Evolutionary conservation across 2,329 filamentous ascomycete genomes (phyloP), one percentile per base, ranked within the genome.

Genomic region (Aspergillus viridinutans): DNA sequence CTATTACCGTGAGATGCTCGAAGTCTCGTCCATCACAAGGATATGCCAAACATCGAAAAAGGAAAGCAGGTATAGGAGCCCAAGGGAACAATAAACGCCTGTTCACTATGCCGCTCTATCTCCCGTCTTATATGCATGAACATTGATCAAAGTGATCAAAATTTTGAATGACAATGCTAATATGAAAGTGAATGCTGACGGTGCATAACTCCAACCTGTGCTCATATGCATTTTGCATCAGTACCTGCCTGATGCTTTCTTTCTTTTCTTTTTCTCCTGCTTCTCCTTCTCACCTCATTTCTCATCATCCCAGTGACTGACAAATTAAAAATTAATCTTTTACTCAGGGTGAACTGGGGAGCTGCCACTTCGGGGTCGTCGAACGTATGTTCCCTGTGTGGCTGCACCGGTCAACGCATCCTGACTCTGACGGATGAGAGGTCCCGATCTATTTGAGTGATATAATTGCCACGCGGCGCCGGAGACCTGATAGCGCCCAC

Each of bases 361-460:
- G 52, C 70, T 72, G 4, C 70, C 70, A 56, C 71, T 72, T 23
- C 71, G 64, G 8, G 62, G 53, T 28, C 71, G 69, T 45, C 57
- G 53, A 0, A 52, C 59, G 7, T 64, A 64, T 10, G 55, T 43
- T 29, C 64, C 66, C 10, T 61, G 50, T 26, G 61, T 55, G 1
- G 56, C 51, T 58, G 65, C 63, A 1, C 64, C 12, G 28, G 57
- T 57, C 14, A 29, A 60, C 10, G 62, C 43, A 20, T 66, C 65
- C 9, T 67, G 66, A 14, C 59, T 52, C 53, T 68, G 49, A 10
- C 62, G 61, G 14, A 69, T 58, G 49, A 74, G 45, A 3, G 69
- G 68, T 1, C 67, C 68, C 2, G 68, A 71, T 4, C 64, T 26
- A 26, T 70, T 71, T 0, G 65, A 62, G 38, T 72, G 70, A 38